A percentile compares a stretch with the other conserved stretches of the same genome.
These are phyloP conservation scores for Earliella scabrosa DNA, from an alignment of 1,284 basidiomycete genomes.

Conservation along the genomic window DNA sequence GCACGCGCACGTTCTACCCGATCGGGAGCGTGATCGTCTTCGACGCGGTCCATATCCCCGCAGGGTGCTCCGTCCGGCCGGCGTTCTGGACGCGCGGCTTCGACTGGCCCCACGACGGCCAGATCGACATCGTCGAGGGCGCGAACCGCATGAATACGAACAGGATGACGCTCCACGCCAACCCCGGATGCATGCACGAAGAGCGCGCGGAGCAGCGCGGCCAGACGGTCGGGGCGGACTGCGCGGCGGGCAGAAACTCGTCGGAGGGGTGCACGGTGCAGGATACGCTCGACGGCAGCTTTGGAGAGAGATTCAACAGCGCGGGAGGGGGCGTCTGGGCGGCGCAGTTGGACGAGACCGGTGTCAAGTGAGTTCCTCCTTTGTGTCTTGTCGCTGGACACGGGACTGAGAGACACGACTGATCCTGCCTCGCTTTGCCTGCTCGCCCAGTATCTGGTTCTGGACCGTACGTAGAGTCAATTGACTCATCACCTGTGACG, in stretches of 20 bases:
- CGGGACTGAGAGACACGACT: too few species aligned
- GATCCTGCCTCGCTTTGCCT: too few species aligned
- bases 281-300: constrained; percentile 63
- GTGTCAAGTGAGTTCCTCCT: constrained; percentile 54
- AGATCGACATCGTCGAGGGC: constrained; percentile 54
- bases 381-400: too few species aligned
- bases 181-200: constrained; percentile 36
- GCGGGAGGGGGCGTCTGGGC: constrained; percentile 79
- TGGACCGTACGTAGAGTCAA: constrained; percentile 66
- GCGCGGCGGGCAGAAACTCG: constrained; percentile 41
- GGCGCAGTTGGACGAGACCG: constrained; percentile 64
- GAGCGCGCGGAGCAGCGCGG: constrained; percentile 33
- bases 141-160: constrained; percentile 46
- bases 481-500: too few species aligned
- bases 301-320: constrained; percentile 57
- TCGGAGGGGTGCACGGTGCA: constrained; percentile 62
- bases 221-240: constrained; percentile 42
- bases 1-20: constrained; percentile 48
- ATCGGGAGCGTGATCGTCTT: constrained; percentile 65
- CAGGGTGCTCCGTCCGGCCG: constrained; percentile 66
- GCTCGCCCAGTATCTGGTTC: constrained; percentile 65
- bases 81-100: constrained; percentile 44
- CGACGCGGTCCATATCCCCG: constrained; percentile 64
- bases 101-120: constrained; percentile 54
- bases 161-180: constrained; percentile 65